Conservation (phyloP, 148 eudicot genomes). For the Rhododendron henanense region DNA sequence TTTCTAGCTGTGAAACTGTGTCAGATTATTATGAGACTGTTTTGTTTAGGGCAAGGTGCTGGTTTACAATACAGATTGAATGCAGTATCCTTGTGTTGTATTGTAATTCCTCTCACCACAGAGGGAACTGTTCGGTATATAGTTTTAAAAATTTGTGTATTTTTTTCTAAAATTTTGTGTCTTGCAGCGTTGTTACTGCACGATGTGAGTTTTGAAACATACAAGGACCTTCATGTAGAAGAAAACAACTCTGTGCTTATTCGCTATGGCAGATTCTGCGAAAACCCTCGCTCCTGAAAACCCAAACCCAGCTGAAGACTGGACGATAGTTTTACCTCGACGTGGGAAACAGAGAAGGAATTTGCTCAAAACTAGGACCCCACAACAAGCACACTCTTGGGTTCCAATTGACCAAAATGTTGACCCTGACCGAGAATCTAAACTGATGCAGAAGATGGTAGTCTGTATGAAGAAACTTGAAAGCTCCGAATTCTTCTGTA, state of each 20-base stretch:
- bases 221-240: not conserved
- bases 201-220: not conserved
- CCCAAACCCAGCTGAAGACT: slow-evolving; percentile 34
- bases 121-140: not conserved
- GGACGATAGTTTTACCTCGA: slow-evolving; percentile 72
- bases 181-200: not conserved
- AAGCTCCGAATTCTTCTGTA: slow-evolving; percentile 46
- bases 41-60: not conserved
- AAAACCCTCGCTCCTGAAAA: slow-evolving; percentile 24
- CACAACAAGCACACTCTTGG: slow-evolving; percentile 40
- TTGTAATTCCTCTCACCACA: not conserved
- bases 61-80: not conserved
- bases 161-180: not conserved
- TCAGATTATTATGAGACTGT: not conserved
- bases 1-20: not conserved
- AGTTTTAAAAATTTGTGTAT: too few relatives aligned
- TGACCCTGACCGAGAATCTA: slow-evolving; percentile 40
- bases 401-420: slow-evolving; percentile 40
- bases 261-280: slow-evolving; percentile 39
- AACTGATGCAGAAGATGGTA: slow-evolving; percentile 52
- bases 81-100: not conserved
- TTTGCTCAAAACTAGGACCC: slow-evolving; percentile 13
- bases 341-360: slow-evolving; percentile 42
- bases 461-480: slow-evolving; percentile 48
- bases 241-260: not conserved